Base-by-base conservation (phyloP, 345 rosid species). In the Citrus glauca region DNA sequence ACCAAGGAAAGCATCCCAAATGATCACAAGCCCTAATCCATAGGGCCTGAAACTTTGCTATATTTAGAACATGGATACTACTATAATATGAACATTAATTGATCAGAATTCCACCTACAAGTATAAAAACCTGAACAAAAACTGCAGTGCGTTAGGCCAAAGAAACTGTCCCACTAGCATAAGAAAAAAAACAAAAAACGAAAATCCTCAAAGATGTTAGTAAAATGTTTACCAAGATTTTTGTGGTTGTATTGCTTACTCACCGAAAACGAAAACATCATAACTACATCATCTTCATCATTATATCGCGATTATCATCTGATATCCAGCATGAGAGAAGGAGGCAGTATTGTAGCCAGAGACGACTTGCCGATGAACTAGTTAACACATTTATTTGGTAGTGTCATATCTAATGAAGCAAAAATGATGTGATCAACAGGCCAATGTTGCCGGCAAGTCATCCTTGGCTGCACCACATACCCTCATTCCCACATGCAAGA, bases 401-500 rank as follows among this genome's bases (percentile, higher is more conserved):
- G 6, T 16, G 14, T 71, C 42, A 32, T 63, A 53, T 53, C 9
- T 17, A 50, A 14, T 65, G 19, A 24, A 50, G 33, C 27, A 22
- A 7, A 16, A 48, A 19, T 4, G 25, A 25, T 63, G 7, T 59
- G 42, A 37, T 45, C 13, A 25, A 70, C 60, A 5, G 3, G 10
- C 16, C 4, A 20, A 37, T 0, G 71, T 40, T 37, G 69, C 85
- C 95, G 95, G 95, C 93, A 91, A 91, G 93, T 91, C 95, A 91
- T 91, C 93, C 95, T 91, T 91, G 93, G 93, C 95, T 91, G 85
- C 84, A 82, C 78, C 75, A 80, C 86, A 69, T 68, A 22, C 33
- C 80, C 91, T 85, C 86, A 66, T 81, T 79, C 74, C 73, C 89
- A 66, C 94, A 90, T 86, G 92, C 89, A 86, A 89, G 90, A 84